Conservation (phyloP, 331 rosid species). For the Acacia pycnantha region DNA sequence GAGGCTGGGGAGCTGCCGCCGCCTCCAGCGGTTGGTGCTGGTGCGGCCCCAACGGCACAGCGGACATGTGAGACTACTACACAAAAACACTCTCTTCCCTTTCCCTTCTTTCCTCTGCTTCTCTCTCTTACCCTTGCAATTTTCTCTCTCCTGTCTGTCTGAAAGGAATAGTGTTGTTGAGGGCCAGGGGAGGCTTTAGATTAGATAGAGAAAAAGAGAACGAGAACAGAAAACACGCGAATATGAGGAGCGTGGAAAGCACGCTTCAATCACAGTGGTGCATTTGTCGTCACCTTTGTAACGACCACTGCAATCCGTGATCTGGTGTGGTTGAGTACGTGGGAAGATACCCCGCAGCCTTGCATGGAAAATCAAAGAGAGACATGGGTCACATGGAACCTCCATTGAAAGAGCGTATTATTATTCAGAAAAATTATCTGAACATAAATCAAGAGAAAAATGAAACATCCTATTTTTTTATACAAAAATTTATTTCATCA, state of each 20-base stretch:
- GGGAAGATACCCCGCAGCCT: not conserved
- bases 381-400: slow-evolving; percentile 43
- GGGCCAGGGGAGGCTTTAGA: slow-evolving; percentile 12
- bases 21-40: slow-evolving; percentile 51
- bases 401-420: not conserved
- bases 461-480: too few species aligned
- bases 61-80: slow-evolving; percentile 50
- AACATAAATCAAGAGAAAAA: not conserved
- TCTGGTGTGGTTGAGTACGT: slow-evolving; percentile 12
- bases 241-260: not conserved
- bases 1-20: slow-evolving; percentile 29
- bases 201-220: not conserved
- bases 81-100: not conserved
- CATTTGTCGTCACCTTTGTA: not conserved
- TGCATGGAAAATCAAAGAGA: slow-evolving; percentile 15
- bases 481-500: too few species aligned
- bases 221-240: slow-evolving; percentile 20
- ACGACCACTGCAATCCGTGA: not conserved
- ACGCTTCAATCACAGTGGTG: slow-evolving; percentile 28
- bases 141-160: slow-evolving; percentile 10
- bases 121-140: not conserved
- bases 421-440: not conserved
- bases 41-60: slow-evolving; percentile 67
- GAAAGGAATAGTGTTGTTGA: not conserved
- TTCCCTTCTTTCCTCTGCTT: slow-evolving; percentile 1